Conservation (phyloP, 1,284 basidiomycete species). For the Agaricales sp. region DNA sequence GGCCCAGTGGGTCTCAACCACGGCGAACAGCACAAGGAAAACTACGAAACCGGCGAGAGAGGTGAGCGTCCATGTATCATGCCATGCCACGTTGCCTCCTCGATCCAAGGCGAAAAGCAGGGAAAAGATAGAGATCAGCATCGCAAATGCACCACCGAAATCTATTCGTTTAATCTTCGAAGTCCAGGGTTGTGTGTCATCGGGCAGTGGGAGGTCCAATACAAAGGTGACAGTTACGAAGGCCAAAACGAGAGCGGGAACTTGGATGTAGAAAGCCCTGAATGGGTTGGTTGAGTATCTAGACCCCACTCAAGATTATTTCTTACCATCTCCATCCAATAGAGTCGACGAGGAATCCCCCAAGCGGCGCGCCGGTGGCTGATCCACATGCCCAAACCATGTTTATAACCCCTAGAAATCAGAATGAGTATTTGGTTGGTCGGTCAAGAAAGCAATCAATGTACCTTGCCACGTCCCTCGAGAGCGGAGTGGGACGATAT, state of each 20-base stretch:
- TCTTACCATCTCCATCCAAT: constrained; percentile 58
- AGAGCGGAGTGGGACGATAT: constrained; percentile 45
- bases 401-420: constrained; percentile 38
- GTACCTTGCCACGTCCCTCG: constrained; percentile 56
- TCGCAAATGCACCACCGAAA: constrained; percentile 41
- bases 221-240: constrained; percentile 38
- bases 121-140: constrained; percentile 39
- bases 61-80: constrained; percentile 21
- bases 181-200: constrained; percentile 21
- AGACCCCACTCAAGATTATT: constrained; percentile 1
- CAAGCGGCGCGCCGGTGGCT: constrained; percentile 45
- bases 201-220: constrained; percentile 34
- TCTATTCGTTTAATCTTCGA: constrained; percentile 47
- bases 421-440: neutral
- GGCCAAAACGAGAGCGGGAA: constrained; percentile 41
- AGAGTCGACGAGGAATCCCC: constrained; percentile 46
- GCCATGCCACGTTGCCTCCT: constrained; percentile 49
- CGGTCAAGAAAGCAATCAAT: too few relatives aligned
- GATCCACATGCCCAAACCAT: constrained; percentile 47
- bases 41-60: constrained; percentile 14
- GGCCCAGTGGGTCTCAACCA: constrained; percentile 33
- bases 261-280: constrained; percentile 51
- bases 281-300: too few relatives aligned
- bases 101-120: constrained; percentile 47
- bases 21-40: constrained; percentile 16